Evolutionary conservation across 129 eudicot genomes (phyloP).

Genomic region (Escallonia herrerae): DNA sequence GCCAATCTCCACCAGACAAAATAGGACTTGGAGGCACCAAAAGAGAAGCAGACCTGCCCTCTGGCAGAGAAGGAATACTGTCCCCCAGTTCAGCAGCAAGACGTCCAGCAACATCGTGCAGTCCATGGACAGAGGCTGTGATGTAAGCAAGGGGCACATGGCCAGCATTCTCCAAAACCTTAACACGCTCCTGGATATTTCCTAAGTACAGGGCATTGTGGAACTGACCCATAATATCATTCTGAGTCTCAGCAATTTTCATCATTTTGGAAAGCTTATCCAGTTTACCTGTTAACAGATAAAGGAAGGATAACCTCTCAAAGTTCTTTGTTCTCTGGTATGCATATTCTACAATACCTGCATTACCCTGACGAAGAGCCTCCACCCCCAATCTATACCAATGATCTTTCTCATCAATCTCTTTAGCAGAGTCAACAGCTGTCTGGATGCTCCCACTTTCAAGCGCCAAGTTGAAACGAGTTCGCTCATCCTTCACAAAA

Average conservation of each 20-base stretch:
- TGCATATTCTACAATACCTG: conserved; percentile 45
- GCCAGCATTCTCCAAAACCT: conserved; percentile 37
- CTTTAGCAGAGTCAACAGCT: conserved; percentile 48
- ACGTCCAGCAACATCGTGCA: conserved; percentile 31
- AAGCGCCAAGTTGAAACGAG: conserved; percentile 44
- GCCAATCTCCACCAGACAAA: conserved; percentile 55
- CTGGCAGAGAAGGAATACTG: conserved; percentile 31
- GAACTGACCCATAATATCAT: conserved; percentile 49
- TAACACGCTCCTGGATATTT: conserved; percentile 33
- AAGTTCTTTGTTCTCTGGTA: conserved; percentile 48
- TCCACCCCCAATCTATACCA: conserved; percentile 45
- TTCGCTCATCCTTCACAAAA: conserved; percentile 43
- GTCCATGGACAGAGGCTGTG: conserved; percentile 40
- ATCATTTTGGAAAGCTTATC: conserved; percentile 42
- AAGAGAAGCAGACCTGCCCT: conserved; percentile 37
- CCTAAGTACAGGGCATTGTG: conserved; percentile 47
- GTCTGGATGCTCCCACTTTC: conserved; percentile 43
- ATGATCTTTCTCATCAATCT: conserved; percentile 47
- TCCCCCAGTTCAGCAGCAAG: conserved; percentile 32
- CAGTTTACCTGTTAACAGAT: conserved; percentile 33
- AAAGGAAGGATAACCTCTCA: conserved; percentile 42
- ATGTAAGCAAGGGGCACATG: conserved; percentile 49
- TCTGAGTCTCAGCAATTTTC: conserved; percentile 43
- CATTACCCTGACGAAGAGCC: conserved; percentile 54
- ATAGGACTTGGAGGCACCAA: conserved; percentile 47